Percentiles rank a stretch among this genome's conserved stretches.
Evolutionary conservation across 495 filamentous ascomycete species (phyloP).

Genomic region (Podospora australis): DNA sequence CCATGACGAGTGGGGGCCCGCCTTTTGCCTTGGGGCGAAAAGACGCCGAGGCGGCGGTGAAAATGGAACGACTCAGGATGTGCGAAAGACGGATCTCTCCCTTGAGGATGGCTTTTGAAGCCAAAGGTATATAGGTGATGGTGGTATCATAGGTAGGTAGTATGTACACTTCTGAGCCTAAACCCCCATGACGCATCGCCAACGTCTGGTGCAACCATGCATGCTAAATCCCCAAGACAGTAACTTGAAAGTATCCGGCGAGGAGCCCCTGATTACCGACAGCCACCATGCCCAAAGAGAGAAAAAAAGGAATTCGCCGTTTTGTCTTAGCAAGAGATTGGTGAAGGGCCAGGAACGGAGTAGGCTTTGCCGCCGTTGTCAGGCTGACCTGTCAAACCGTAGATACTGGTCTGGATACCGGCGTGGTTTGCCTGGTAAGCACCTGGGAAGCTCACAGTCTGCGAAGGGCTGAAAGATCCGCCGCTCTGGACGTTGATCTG

Average conservation of each 20-base stretch:
- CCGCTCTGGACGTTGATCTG: conserved; percentile 48
- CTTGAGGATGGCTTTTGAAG: no score
- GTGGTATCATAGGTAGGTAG: no score
- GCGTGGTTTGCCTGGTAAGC: conserved; percentile 46
- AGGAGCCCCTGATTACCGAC: no score
- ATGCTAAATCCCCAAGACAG: no score
- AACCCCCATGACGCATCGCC: no score
- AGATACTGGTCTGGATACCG: conserved; percentile 50
- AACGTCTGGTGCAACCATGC: no score
- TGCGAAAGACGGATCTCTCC: no score
- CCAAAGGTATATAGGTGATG: no score
- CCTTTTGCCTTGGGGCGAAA: background rate
- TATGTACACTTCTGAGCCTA: no score
- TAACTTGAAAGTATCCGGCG: no score
- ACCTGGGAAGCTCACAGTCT: conserved; percentile 51
- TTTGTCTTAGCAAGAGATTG: conserved; percentile 33
- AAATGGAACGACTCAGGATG: background rate
- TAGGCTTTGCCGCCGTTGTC: conserved; percentile 43
- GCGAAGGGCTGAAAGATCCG: conserved; percentile 35
- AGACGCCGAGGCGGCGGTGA: conserved; percentile 1
- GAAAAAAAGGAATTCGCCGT: background rate
- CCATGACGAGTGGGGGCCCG: conserved; percentile 1
- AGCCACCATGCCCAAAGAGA: background rate
- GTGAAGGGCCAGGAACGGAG: conserved; percentile 36
- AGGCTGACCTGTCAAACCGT: conserved; percentile 39